These are phyloP conservation scores for Kazachstania psychrophila DNA, from an alignment of 805 yeast genomes.

Conservation along the genomic window DNA sequence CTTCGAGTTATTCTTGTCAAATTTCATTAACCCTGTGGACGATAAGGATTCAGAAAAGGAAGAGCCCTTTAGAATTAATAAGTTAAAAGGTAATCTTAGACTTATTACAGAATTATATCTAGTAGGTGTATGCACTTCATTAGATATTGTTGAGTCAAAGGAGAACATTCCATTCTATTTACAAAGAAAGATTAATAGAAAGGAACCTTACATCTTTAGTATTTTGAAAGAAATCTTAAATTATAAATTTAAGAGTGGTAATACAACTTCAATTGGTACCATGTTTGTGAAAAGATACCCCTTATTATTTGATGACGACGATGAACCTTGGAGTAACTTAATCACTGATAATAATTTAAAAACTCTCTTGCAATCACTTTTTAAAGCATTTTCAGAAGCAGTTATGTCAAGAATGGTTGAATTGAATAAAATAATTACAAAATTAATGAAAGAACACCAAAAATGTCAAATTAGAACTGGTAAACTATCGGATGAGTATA, in stretches of 20 bases:
- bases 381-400: conserved; percentile 37
- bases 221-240: conserved; percentile 39
- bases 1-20: conserved; percentile 35
- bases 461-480: conserved; percentile 63
- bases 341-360: conserved; percentile 24
- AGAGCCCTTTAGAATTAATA: conserved; percentile 32
- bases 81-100: conserved; percentile 41
- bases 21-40: conserved; percentile 31
- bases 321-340: conserved; percentile 19
- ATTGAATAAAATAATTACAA: conserved; percentile 31
- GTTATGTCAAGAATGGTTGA: conserved; percentile 32
- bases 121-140: conserved; percentile 45
- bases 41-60: conserved; percentile 33
- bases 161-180: conserved; percentile 39
- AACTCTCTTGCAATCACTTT: conserved; percentile 29
- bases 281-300: conserved; percentile 44
- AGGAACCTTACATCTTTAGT: conserved; percentile 35
- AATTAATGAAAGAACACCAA: conserved; percentile 34
- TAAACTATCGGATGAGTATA: conserved; percentile 35
- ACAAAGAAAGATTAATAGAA: conserved; percentile 26
- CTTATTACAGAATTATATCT: conserved; percentile 49
- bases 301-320: conserved; percentile 26
- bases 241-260: conserved; percentile 32
- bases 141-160: conserved; percentile 34
- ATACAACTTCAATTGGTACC: conserved; percentile 34